These are phyloP conservation scores for Crithidia expoeki DNA, from an alignment of 208 protist species.

Conservation along the genomic window DNA sequence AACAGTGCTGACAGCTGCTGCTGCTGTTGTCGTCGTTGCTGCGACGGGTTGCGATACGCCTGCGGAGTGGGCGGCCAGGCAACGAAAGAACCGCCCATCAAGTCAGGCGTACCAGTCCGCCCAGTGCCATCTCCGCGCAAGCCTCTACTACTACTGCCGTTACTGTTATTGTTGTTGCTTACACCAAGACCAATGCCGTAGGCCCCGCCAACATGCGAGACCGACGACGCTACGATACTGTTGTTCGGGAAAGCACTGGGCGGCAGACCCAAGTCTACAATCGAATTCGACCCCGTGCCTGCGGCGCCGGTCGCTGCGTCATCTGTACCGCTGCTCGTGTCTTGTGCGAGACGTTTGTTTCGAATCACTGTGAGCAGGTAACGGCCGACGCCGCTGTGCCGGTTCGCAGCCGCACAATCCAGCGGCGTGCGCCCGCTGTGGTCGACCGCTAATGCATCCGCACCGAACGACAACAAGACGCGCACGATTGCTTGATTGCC, in stretches of 20 bases:
- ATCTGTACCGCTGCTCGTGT: neutral
- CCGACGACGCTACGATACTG: neutral
- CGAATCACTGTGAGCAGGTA: constrained; percentile 68
- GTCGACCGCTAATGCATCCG: constrained; percentile 75
- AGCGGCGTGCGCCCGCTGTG: constrained; percentile 79
- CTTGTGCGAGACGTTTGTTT: constrained; percentile 24
- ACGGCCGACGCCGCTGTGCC: constrained; percentile 73
- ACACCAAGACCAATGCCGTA: neutral
- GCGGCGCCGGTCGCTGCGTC: neutral
- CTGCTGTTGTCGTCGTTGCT: neutral
- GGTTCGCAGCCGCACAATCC: constrained; percentile 82
- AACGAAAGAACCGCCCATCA: constrained; percentile 2
- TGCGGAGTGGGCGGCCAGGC: constrained; percentile 4
- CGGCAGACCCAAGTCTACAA: neutral
- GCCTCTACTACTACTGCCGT: neutral
- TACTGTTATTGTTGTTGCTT: neutral
- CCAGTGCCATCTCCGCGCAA: constrained; percentile 12
- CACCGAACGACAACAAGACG: constrained; percentile 82
- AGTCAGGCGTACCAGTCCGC: constrained; percentile 1
- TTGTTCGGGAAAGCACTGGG: neutral
- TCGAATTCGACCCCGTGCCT: neutral
- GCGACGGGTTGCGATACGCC: neutral
- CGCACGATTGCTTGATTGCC: constrained; percentile 80
- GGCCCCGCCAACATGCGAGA: neutral
- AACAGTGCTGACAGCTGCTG: neutral